These are phyloP conservation scores for Leccinum uliginosum DNA, from an alignment of 768 basidiomycete genomes.

Conservation along the genomic window DNA sequence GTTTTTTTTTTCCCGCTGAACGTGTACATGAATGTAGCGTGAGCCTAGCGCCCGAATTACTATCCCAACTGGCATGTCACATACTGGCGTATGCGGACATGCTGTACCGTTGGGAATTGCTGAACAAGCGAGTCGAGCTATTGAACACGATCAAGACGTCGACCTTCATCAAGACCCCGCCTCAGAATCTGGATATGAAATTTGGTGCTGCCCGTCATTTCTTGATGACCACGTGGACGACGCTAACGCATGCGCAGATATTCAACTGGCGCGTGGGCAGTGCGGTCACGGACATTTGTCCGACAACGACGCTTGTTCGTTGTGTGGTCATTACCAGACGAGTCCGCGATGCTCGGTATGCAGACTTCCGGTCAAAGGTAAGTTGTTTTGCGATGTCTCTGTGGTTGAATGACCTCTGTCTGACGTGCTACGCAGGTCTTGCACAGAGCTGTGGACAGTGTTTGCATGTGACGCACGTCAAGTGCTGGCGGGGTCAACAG, in stretches of 20 bases:
- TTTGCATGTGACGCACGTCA: slow-evolving; percentile 60
- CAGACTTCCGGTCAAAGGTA: slow-evolving; percentile 72
- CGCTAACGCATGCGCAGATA: slow-evolving; percentile 30
- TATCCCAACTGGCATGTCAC: slow-evolving; percentile 48
- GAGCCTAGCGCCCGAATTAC: slow-evolving; percentile 22
- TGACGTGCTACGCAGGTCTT: slow-evolving; percentile 41
- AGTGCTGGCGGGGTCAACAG: slow-evolving; percentile 48
- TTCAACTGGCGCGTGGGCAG: slow-evolving; percentile 43
- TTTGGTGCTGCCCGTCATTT: slow-evolving; percentile 20
- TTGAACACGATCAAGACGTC: slow-evolving; percentile 55
- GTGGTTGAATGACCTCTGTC: neutral
- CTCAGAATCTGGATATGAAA: slow-evolving; percentile 33
- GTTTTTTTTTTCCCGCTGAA: neutral
- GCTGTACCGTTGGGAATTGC: slow-evolving; percentile 68
- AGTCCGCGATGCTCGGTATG: slow-evolving; percentile 66
- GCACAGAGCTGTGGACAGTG: slow-evolving; percentile 59
- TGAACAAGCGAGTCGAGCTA: slow-evolving; percentile 68
- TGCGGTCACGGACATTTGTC: slow-evolving; percentile 37
- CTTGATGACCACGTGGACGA: slow-evolving; percentile 1
- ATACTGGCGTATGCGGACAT: slow-evolving; percentile 71
- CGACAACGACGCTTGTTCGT: slow-evolving; percentile 37
- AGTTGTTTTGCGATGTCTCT: slow-evolving; percentile 6
- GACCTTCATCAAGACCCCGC: slow-evolving; percentile 19
- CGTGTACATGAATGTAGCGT: slow-evolving; percentile 4
- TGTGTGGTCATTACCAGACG: slow-evolving; percentile 40